Evolutionary conservation across 2,329 filamentous ascomycete species (phyloP), one percentile per base, ranked within the genome.

Genomic region (Cladosporium sp.): DNA sequence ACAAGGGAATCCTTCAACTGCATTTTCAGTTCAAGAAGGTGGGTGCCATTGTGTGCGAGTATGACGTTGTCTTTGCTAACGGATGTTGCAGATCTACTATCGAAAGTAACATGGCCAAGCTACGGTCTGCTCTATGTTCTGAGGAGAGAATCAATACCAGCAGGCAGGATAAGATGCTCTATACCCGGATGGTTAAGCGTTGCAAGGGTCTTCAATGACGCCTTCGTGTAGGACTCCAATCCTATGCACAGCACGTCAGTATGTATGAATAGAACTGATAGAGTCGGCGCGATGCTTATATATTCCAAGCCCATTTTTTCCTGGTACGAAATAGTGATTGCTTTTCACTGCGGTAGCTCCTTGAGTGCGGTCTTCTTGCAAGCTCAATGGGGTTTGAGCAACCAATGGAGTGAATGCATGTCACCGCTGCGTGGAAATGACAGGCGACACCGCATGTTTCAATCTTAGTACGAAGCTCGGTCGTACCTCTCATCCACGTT

Each of bases 21-120:
- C 92, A 97, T 69, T 98, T 98, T 70, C 91, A 96, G 70, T 96
- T 97, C 78, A 98, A 97, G 72, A 95, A 95, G 83, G 90, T 95
- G 37, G 7, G 40, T 32, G 10, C 11, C 9, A 9, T n/a, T 32
- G 19, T 43, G 43, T 35, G 18, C 46, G 45, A 52, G 48, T 58
- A 31, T 37, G 9, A 38, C 22, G 22, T 28, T 28, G 4, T 7
- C 22, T 7, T 28, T 13, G 35, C 59, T 60, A 42, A 59, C 54
- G 50, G 45, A 55, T 34, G 43, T 56, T 52, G 32, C 59, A 75
- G 72, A 71, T 76, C 52, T 76, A 74, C 59, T 76, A 76, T 61
- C 69, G 74, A 44, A 76, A 76, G 59, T 74, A 62, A 32, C 14
- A 32, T 9, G 18, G 19, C 19, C 22, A 44, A 2, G 22, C 22